Base-by-base conservation (phyloP, 1,284 basidiomycete genomes). In the Leccinum huronense region DNA sequence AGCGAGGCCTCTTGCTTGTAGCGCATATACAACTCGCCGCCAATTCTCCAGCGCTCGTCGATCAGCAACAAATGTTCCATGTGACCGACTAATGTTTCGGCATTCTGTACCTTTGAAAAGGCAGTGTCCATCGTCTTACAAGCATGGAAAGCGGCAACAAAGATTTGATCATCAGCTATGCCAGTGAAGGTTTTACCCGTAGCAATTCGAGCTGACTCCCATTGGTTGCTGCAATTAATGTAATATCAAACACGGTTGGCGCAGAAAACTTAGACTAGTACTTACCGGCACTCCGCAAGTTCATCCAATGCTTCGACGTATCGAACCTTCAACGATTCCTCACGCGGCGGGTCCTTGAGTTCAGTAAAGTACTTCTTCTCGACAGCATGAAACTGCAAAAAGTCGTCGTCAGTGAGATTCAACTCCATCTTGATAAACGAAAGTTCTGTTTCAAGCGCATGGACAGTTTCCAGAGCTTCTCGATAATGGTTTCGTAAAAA, bases 1-100 rank as follows among this genome's bases (percentile, higher is more conserved):
- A 55, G 14, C 8, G 30, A 27, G 5, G 42, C 59, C 57, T 45
- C n/a, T 11, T 38, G 16, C 36, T 60, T 60, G 30, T 60, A 60
- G 27, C 5, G 6, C 3, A 3, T 8, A n/a, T 55, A 60, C 31
- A n/a, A 10, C 2, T 60, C n/a, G 9, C 59, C 16, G 8, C 38
- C 11, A 3, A 60, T 23, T 2, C 13, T 6, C 59, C 53, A 60
- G 23, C 4, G n/a, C 36, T 30, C 10, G 3, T 55, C 38, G 11
- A 60, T 55, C 11, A 33, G 36, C 27, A 60, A 7, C 8, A 13
- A 1, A n/a, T 6, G 27, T 8, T 60, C 34, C 16, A 60, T 31
- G 27, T 60, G 51, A 5, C 27, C 8, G 6, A n/a, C 36, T 13
- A 11, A 36, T 1, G 6, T 31, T 14, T 60, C 10, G 6, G 51